Base-by-base conservation (phyloP, 1,139 yeast genomes). In the Protomyces pachydermus region DNA sequence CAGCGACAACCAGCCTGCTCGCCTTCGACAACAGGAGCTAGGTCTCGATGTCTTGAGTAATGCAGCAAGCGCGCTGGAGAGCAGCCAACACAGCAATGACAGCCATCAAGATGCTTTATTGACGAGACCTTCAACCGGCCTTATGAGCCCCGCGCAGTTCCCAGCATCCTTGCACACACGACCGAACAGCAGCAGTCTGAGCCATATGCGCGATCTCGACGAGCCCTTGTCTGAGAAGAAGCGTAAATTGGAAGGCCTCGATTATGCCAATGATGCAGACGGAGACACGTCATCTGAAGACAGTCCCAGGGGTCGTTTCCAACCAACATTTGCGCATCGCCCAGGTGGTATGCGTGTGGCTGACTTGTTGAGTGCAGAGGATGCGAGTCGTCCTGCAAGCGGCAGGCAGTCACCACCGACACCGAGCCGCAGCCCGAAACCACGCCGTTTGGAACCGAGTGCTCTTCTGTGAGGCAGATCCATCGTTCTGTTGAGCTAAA, bases 11-110 rank as follows among this genome's bases (percentile, higher is more conserved):
- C 20, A 8, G 32, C 37, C 39, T 3, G 42, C 34, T 8, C 53
- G 16, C 20, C 56, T 9, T 16, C 20, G 34, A 8, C 54, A 28
- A 35, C 37, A 54, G 10, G 56, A 51, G 18, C 52, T 50, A 5
- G 62, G 62, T 3, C 56, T 58, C 23, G 62, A 52, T 25, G 62
- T 58, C 8, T 56, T 58, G 35, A 58, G 62, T 42, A 55, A 52
- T 52, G 62, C 62, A 10, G 62, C 62, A 16, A 55, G 62, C 3
- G 52, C 54, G 10, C 42, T 58, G 39, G 48, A 42, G 18, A 42
- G 48, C 23, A 42, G 48, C 4, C 48, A 42, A 14, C 48, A 42
- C 48, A 42, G 48, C 12, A 16, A 10, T 4, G 48, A 42, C 48
- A 18, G 48, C 48, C 48, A 42, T 18, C 48, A 42, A 16, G 48